These are phyloP conservation scores for Huntiella bhutanensis DNA, from an alignment of 2,329 filamentous ascomycete genomes.

Conservation along the genomic window DNA sequence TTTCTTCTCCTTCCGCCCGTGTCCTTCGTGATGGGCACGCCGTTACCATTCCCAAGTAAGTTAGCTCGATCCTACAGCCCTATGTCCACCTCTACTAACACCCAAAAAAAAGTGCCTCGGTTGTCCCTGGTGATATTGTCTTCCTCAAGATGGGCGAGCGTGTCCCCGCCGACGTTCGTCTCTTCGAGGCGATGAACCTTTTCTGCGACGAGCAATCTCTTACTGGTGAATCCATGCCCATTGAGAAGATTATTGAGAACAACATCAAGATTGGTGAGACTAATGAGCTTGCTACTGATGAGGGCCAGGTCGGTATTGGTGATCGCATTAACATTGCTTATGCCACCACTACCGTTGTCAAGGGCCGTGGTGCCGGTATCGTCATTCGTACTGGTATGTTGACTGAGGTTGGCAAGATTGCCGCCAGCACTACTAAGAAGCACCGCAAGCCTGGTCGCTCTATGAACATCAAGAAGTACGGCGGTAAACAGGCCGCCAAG, in stretches of 20 bases:
- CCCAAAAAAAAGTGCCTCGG: conserved; percentile 27
- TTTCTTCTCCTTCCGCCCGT: conserved; percentile 43
- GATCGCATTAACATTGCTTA: conserved; percentile 60
- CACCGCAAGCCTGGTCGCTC: conserved; percentile 34
- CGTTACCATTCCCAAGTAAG: conserved; percentile 37
- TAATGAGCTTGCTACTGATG: conserved; percentile 25
- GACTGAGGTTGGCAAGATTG: conserved; percentile 54
- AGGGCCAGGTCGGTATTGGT: conserved; percentile 42
- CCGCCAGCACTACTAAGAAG: conserved; percentile 34
- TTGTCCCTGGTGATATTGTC: conserved; percentile 55
- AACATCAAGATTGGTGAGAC: conserved; percentile 25
- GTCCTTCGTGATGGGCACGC: conserved; percentile 41
- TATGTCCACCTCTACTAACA: conserved; percentile 10
- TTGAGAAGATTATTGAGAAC: conserved; percentile 42
- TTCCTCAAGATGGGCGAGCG: conserved; percentile 53
- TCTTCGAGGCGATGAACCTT: conserved; percentile 59
- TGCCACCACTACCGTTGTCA: conserved; percentile 52
- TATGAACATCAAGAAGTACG: conserved; percentile 34
- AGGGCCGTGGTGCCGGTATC: conserved; percentile 53
- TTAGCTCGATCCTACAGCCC: conserved; percentile 11
- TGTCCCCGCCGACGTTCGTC: conserved; percentile 51
- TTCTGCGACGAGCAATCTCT: conserved; percentile 62
- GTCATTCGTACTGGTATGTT: conserved; percentile 54
- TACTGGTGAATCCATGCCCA: conserved; percentile 57
- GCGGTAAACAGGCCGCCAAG: conserved; percentile 29